Evolutionary conservation across 352 stramenopile species (phyloP), one percentile per base, ranked within the genome.

Genomic region (Phytophthora sansomeana): DNA sequence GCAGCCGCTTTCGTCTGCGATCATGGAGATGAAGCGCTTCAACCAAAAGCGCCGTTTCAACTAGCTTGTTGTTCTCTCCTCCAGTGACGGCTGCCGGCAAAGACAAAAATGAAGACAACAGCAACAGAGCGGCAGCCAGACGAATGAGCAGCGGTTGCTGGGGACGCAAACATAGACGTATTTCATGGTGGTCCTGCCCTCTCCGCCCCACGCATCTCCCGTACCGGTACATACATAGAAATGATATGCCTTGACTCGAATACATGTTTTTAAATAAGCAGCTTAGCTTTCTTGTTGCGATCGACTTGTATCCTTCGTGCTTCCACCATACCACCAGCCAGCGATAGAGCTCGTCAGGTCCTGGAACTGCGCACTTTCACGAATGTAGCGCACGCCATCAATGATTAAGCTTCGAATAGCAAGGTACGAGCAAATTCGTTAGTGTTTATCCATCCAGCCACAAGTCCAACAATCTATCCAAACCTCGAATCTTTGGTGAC

Each of bases 21-120:
- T 94, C 60, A 58, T 91, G 62, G 87, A 96, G 72, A 96, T 96
- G 87, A 92, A 88, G 81, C 87, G 87, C 58, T 96, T 96, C 71
- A 94, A 96, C 72, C 86, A 94, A 61, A 96, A 96, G 77, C 82
- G 85, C 55, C 84, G 87, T 62, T 94, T 90, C 64, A 94, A 87
- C 64, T 96, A 84, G 75, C 51, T 52, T 57, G 41, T 44, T 61
- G 65, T 61, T 68, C 49, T 64, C 36, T 57, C 55, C 39, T 74
- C 59, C 50, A 72, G 59, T 48, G 51, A 74, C 65, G 49, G 39
- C 58, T 70, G 36, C 26, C 35, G 36, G 32, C 43, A 71, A 24
- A 53, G 43, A 67, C 38, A 71, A 61, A 72, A 65, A 43, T 21
- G 35, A 46, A 61, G 38, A 63, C 29, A 67, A 62, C 66, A 65